Conservation (phyloP, 495 filamentous ascomycete genomes). For the Penicillium bialowiezense region DNA sequence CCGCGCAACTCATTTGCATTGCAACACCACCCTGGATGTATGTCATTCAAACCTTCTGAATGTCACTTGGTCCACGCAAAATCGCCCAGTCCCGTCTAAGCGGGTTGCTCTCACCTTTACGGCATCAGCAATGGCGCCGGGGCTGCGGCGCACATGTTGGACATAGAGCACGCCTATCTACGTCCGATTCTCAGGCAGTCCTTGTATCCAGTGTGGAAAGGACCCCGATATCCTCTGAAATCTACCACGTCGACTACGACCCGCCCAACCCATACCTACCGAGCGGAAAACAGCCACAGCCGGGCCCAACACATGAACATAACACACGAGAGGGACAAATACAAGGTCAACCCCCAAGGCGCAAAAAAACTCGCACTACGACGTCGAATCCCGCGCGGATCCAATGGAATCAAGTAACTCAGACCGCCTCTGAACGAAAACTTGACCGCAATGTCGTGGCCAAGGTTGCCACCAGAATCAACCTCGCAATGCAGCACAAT, state of each 20-base stretch:
- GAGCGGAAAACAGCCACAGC: neutral
- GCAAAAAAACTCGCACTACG: neutral
- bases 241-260: neutral
- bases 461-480: constrained; percentile 13
- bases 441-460: constrained; percentile 8
- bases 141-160: constrained; percentile 8
- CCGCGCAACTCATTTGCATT: neutral
- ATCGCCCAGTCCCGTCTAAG: constrained; percentile 30
- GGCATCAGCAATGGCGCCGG: constrained; percentile 24
- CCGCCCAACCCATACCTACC: neutral
- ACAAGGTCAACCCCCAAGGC: neutral
- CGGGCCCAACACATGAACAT: neutral
- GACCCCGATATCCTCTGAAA: neutral
- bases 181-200: constrained; percentile 2
- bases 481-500: constrained; percentile 14
- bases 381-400: no score
- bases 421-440: constrained; percentile 4
- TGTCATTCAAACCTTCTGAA: constrained; percentile 30
- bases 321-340: neutral
- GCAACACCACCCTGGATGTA: constrained; percentile 19
- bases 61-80: constrained; percentile 35
- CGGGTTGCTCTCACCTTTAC: constrained; percentile 28
- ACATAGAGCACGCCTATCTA: constrained; percentile 14
- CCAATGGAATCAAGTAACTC: no score
- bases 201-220: neutral